Base-by-base conservation (phyloP, 164 flowering plant species). In the Nelumbo lutea region DNA sequence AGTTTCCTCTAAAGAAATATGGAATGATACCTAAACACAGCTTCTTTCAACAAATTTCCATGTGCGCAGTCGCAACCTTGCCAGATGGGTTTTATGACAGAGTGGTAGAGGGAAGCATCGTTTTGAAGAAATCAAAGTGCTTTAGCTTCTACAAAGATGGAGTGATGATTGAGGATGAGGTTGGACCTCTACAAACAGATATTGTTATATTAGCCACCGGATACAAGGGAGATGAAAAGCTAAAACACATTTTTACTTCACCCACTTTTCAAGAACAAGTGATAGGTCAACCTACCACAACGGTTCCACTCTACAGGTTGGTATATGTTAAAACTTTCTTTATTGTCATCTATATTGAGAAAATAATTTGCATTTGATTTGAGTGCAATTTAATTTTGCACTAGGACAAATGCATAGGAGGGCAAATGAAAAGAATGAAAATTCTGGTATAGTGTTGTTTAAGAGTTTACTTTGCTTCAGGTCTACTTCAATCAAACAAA, bases 191-290 rank as follows among this genome's bases (percentile, higher is more conserved):
- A 5, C 45, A 70, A 27, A 67, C 84, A 2, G 86, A 85, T 51
- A 9, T 79, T 3, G 82, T 85, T 47, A 79, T 85, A n/a, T 70
- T 85, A 27, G 89, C 87, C 6, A 85, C 87, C 4, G 84, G 87
- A 4, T 85, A 50, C 69, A 80, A 61, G 60, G 67, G 79, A 50
- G 82, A 85, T 6, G 65, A 82, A 42, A 85, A 85, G 82, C 68
- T 85, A 58, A 70, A 72, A 58, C 64, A 73, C 67, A 62, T 82
- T 9, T 85, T 83, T 75, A 4, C 38, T 0, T 84, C 86, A 6
- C 50, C 66, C 5, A 41, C 55, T 46, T 81, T 83, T 69, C 74
- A 76, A 46, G 65, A 80, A n/a, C 69, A 72, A 70, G 72, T 81
- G 6, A 64, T 38, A 11, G 79, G 73, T 10, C 74, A 83, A 2